Evolutionary conservation across 73 alveolate species (phyloP).

Genomic region (Symbiodinium natans): DNA sequence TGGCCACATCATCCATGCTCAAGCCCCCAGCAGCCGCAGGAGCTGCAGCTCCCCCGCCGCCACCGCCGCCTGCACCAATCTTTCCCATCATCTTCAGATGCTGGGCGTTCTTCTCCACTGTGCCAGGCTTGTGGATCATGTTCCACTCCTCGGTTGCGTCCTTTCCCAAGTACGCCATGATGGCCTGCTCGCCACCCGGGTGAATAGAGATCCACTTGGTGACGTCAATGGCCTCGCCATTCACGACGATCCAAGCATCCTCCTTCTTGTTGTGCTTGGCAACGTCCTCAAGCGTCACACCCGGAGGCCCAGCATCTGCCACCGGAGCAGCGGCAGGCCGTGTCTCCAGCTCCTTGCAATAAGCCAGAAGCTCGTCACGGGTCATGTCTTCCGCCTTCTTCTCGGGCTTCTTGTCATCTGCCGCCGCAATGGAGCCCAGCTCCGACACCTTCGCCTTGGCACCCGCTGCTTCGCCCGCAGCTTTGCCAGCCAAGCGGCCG

Average conservation of each 20-base stretch:
- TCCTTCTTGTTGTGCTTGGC: conserved; percentile 92
- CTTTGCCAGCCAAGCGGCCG: conserved; percentile 51
- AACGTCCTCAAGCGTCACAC: conserved; percentile 61
- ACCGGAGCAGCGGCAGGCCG: conserved; percentile 54
- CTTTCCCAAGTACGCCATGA: conserved; percentile 73
- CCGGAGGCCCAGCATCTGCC: conserved; percentile 73
- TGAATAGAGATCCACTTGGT: conserved; percentile 79
- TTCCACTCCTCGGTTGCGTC: conserved; percentile 90
- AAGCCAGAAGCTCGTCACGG: conserved; percentile 35
- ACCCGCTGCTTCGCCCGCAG: conserved; percentile 22
- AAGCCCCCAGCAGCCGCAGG: conserved; percentile 44
- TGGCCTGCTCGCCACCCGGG: conserved; percentile 79
- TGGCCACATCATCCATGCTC: conserved; percentile 67
- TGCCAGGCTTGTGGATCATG: conserved; percentile 50
- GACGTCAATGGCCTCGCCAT: conserved; percentile 76
- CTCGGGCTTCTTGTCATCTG: not conserved
- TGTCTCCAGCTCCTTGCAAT: conserved; percentile 78
- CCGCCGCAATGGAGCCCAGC: conserved; percentile 26
- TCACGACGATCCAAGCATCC: conserved; percentile 8
- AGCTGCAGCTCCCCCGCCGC: conserved; percentile 33
- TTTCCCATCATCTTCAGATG: conserved; percentile 84
- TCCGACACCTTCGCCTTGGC: conserved; percentile 63
- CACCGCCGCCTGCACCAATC: conserved; percentile 75
- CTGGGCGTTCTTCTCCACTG: conserved; percentile 81
- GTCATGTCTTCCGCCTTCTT: conserved; percentile 87